These are phyloP conservation scores for Monosporozyma aerobia DNA, from an alignment of 805 yeast species.

Conservation along the genomic window DNA sequence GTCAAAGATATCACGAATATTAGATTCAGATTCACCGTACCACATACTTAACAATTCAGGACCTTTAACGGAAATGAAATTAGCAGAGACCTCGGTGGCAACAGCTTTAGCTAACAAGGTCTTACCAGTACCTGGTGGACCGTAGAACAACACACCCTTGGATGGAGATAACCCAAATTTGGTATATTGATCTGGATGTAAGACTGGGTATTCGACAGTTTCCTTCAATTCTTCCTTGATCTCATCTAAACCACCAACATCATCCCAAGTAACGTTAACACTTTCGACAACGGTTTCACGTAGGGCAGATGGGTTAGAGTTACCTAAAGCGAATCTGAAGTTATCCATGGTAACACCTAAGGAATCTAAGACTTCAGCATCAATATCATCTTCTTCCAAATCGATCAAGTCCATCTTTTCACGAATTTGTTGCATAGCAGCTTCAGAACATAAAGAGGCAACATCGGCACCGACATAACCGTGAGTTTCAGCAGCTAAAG, in stretches of 20 bases:
- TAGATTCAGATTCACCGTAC: slow-evolving; percentile 97
- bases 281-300: slow-evolving; percentile 99
- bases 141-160: slow-evolving; percentile 96
- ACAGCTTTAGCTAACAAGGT: slow-evolving; percentile 97
- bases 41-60: slow-evolving; percentile 76
- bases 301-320: slow-evolving; percentile 96
- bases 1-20: slow-evolving; percentile 94
- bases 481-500: slow-evolving; percentile 94
- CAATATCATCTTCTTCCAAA: slow-evolving; percentile 53
- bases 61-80: slow-evolving; percentile 74
- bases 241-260: slow-evolving; percentile 95
- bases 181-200: slow-evolving; percentile 97
- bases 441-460: slow-evolving; percentile 98
- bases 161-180: slow-evolving; percentile 97
- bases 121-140: slow-evolving; percentile 99
- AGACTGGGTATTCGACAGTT: slow-evolving; percentile 97
- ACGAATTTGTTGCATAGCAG: slow-evolving; percentile 99
- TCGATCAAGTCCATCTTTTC: slow-evolving; percentile 94
- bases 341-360: slow-evolving; percentile 98
- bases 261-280: slow-evolving; percentile 98
- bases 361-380: slow-evolving; percentile 92
- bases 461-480: slow-evolving; percentile 99
- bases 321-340: slow-evolving; percentile 94
- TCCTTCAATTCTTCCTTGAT: slow-evolving; percentile 96
- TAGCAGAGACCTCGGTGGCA: slow-evolving; percentile 98